Evolutionary conservation across 164 flowering plant genomes (phyloP).

Genomic region (Liquidambar formosana): DNA sequence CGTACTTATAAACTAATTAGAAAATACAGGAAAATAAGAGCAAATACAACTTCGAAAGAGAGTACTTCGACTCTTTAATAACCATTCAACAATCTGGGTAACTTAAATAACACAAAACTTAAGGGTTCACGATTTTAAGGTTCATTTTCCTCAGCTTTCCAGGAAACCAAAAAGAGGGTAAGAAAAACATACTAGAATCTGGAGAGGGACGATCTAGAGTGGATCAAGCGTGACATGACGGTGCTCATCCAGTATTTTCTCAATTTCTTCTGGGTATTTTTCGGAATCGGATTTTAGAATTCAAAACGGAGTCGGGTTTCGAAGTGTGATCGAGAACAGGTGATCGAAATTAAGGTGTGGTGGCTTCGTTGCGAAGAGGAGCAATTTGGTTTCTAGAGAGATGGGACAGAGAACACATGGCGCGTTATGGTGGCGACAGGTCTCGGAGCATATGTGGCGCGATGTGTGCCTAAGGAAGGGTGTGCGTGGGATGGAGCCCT

Average conservation of each 20-base stretch:
- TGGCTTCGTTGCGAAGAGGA: constrained; percentile 2
- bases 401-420: constrained; percentile 4
- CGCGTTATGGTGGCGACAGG: constrained; percentile 1
- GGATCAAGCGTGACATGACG: constrained; percentile 34
- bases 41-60: not conserved
- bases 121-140: not conserved
- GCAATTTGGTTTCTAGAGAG: not conserved
- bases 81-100: not conserved
- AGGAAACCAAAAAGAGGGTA: not conserved
- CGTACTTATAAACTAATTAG: not conserved
- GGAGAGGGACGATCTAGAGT: constrained; percentile 30
- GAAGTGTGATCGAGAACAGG: not conserved
- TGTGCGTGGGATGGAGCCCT: no score
- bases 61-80: not conserved
- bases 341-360: no score
- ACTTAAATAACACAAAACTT: not conserved
- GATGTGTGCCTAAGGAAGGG: constrained; percentile 2
- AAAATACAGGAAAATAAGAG: not conserved
- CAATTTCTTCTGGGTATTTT: constrained; percentile 8
- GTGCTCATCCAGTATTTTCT: constrained; percentile 26
- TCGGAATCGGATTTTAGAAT: not conserved
- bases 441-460: constrained; percentile 4
- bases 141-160: not conserved
- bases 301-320: not conserved
- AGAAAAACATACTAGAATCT: constrained; percentile 28